Evolutionary conservation across 371 early-diverging fungal genomes (phyloP).

Genomic region (Chytridiales sp.): DNA sequence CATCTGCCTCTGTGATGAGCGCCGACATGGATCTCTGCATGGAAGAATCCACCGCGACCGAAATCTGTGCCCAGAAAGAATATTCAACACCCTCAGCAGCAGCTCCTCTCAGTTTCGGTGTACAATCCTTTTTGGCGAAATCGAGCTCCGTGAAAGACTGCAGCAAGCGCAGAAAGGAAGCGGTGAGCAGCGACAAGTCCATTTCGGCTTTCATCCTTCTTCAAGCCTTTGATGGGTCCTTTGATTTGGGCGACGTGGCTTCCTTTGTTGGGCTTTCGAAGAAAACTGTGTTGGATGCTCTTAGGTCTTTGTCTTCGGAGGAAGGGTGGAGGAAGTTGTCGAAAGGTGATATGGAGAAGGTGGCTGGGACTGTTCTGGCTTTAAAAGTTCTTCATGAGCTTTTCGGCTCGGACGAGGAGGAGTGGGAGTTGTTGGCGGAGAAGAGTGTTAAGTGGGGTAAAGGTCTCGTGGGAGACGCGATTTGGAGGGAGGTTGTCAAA

Average conservation of each 20-base stretch:
- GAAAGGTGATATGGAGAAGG: constrained; percentile 13
- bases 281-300: constrained; percentile 20
- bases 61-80: constrained; percentile 1
- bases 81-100: neutral
- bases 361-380: constrained; percentile 27
- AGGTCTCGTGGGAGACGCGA: no score
- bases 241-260: constrained; percentile 19
- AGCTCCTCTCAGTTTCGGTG: neutral
- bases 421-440: constrained; percentile 31
- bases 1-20: no score
- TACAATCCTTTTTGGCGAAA: neutral
- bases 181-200: constrained; percentile 2
- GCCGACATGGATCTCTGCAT: no score
- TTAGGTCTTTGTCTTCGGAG: no score
- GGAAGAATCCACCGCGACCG: constrained; percentile 4
- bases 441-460: no score
- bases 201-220: constrained; percentile 19
- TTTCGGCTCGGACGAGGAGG: constrained; percentile 16
- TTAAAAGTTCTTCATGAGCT: constrained; percentile 20
- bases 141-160: no score
- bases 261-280: neutral
- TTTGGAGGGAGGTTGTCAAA: no score
- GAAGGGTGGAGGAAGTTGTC: constrained; percentile 6
- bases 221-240: constrained; percentile 39
- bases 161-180: no score